Evolutionary conservation across 1,284 basidiomycete genomes (phyloP).

Genomic region (Melampsora larici-populina): DNA sequence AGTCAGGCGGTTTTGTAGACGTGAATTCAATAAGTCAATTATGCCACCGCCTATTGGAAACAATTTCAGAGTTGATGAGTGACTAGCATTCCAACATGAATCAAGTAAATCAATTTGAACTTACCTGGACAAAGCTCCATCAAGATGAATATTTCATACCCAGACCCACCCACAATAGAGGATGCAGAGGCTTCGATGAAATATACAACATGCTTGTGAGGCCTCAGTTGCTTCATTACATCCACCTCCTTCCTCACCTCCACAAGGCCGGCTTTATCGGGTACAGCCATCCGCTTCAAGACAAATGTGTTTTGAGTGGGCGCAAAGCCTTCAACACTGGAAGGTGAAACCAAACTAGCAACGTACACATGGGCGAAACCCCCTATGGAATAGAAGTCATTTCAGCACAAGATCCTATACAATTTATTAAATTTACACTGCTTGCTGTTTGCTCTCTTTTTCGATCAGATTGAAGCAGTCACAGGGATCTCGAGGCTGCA

Average conservation of each 20-base stretch:
- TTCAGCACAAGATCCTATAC: too few species aligned
- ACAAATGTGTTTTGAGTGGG: slow-evolving; percentile 84
- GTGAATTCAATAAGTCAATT: slow-evolving; percentile 98
- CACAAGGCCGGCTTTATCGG: slow-evolving; percentile 81
- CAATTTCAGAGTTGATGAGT: neutral
- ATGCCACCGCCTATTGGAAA: slow-evolving; percentile 76
- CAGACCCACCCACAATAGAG: slow-evolving; percentile 73
- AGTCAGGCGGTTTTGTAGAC: slow-evolving; percentile 84
- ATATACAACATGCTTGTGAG: slow-evolving; percentile 87
- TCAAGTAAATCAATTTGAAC: slow-evolving; percentile 45
- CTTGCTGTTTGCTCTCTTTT: neutral
- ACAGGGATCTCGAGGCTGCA: neutral
- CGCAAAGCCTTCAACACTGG: slow-evolving; percentile 55
- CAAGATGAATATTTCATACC: slow-evolving; percentile 94
- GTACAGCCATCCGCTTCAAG: slow-evolving; percentile 91
- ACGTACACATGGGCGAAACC: slow-evolving; percentile 99
- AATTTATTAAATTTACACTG: neutral
- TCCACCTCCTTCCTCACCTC: slow-evolving; percentile 97
- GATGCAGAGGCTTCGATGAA: slow-evolving; percentile 87
- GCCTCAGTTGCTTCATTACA: slow-evolving; percentile 85
- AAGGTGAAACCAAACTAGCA: slow-evolving; percentile 62
- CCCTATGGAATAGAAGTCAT: slow-evolving; percentile 59
- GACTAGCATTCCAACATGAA: neutral
- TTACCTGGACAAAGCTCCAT: slow-evolving; percentile 88
- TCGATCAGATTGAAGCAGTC: neutral